Evolutionary conservation across 2,329 filamentous ascomycete genomes (phyloP), one percentile per base, ranked within the genome.

Genomic region (Tothia fuscella): DNA sequence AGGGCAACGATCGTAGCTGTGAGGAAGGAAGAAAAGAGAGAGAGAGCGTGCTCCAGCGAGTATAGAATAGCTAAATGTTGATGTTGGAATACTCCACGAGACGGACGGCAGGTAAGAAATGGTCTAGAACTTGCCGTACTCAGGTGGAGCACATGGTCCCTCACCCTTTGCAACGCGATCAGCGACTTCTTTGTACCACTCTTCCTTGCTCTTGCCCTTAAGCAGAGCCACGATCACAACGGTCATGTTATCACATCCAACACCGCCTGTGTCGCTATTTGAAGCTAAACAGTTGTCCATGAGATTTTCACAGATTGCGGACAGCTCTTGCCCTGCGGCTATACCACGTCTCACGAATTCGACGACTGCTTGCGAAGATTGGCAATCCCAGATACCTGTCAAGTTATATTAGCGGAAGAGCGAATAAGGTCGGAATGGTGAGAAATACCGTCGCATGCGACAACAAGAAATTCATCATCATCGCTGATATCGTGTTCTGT

Each of bases 171-270:
- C 85, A 63, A 98, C 91, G 59, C 91, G 78, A 68, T 82, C 86
- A 56, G 82, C 86, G 62, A 98, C 82, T 68, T 88, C 81, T 57
- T 95, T 85, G 63, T 98, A 98, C 91, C 91, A 98, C 67, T 95
- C 82, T 58, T 95, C 88, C 74, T 93, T 93, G 53, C 79, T 83
- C 72, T 84, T 87, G 61, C 89, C 91, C 56, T 84, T 78, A 52
- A 98, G 74, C 59, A 98, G 78, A 51, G 82, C 91, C 56, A 98
- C 69, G 50, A 98, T 74, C 53, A 81, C 70, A 82, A 98, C 96
- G 52, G 91, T 98, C 91, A 98, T 98, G 71, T 98, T 98, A 70
- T 98, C 91, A 63, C 91, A 98, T 47, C 91, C 91, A 47, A 98
- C 89, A 49, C 91, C 91, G 42, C 91, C 91, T 24, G 89, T 95